Conservation (phyloP, 352 stramenopile species). For the Blastocystis sp. region DNA sequence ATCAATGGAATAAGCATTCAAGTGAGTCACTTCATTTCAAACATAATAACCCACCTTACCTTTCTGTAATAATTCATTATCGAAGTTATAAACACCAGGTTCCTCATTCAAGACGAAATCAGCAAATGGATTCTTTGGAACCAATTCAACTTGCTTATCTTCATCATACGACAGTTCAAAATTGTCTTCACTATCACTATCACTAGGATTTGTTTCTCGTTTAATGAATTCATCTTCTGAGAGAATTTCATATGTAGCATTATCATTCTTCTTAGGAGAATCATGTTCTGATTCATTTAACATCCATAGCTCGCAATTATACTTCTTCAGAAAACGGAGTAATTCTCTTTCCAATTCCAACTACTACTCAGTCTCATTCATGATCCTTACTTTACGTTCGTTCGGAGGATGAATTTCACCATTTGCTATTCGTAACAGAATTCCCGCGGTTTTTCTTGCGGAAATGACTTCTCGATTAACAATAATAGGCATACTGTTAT, state of each 20-base stretch:
- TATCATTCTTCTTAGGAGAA: neutral
- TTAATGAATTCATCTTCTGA: neutral
- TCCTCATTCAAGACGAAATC: constrained; percentile 10
- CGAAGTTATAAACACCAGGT: neutral
- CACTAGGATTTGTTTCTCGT: neutral
- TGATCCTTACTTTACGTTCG: neutral
- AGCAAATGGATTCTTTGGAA: neutral
- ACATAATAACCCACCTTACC: neutral
- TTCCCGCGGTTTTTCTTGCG: neutral
- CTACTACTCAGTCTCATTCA: neutral
- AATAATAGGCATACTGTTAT: neutral
- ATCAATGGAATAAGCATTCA: constrained; percentile 46
- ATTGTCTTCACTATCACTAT: neutral
- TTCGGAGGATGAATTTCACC: constrained; percentile 29
- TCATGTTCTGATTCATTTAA: neutral
- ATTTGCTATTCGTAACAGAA: neutral
- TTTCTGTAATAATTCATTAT: neutral
- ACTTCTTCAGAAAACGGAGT: constrained; percentile 40
- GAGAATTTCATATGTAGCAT: neutral
- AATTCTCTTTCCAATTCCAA: constrained; percentile 14
- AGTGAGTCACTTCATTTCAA: constrained; percentile 11
- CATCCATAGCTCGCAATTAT: constrained; percentile 15
- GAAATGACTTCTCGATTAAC: constrained; percentile 11
- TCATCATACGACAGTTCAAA: neutral
- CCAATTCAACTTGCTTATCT: neutral